Conservation (phyloP, 345 rosid species). For the Pugionium cornutum region DNA sequence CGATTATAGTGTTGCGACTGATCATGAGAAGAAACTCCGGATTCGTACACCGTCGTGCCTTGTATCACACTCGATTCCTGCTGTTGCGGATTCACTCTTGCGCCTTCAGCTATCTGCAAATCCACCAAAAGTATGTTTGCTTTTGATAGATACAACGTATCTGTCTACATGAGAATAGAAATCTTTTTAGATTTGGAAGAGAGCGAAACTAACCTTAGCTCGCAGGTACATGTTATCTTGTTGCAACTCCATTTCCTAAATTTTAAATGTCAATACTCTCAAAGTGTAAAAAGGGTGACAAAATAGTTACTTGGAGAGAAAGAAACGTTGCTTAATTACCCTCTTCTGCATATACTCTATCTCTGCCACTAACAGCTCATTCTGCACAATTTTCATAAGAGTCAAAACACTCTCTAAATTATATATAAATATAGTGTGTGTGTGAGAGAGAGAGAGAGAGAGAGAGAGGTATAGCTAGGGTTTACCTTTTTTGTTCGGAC, state of each 20-base stretch:
- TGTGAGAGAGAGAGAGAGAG: constrained; percentile 18
- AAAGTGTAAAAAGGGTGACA: too few relatives aligned
- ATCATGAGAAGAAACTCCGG: constrained; percentile 40
- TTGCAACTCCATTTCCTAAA: constrained; percentile 85
- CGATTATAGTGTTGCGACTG: constrained; percentile 57
- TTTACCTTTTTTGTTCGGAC: constrained; percentile 84
- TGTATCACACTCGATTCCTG: constrained; percentile 46
- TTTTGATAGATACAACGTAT: too few relatives aligned
- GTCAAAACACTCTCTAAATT: constrained; percentile 18
- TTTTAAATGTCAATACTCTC: neutral
- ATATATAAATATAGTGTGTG: too few relatives aligned
- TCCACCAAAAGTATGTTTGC: neutral
- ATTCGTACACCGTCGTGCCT: constrained; percentile 45
- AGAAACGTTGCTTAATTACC: constrained; percentile 45
- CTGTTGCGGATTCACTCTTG: constrained; percentile 46
- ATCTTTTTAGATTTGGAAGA: neutral
- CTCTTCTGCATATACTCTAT: constrained; percentile 90
- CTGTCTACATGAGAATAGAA: neutral
- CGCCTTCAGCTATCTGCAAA: constrained; percentile 63
- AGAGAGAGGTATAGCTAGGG: neutral
- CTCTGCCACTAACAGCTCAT: constrained; percentile 71
- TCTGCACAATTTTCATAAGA: constrained; percentile 45
- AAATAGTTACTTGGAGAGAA: neutral
- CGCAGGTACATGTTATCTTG: constrained; percentile 72
- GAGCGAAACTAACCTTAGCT: constrained; percentile 54